Evolutionary conservation across 23 red algal genomes (phyloP).

Genomic region (Chondrus crispus): DNA sequence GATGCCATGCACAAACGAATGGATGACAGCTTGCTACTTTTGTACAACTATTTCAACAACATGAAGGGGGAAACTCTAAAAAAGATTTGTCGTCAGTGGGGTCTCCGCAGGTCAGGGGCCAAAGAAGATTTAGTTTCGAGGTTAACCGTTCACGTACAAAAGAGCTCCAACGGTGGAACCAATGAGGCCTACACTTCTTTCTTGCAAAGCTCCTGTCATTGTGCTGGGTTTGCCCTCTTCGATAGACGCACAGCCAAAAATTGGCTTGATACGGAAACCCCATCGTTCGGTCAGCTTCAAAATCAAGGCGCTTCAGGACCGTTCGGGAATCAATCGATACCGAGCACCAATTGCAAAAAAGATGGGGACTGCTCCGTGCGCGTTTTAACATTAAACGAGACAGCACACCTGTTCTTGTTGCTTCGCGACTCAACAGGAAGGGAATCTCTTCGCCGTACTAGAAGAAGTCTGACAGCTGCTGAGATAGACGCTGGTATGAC

Average conservation of each 20-base stretch:
- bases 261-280: not conserved
- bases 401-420: not conserved
- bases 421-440: not conserved
- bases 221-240: not conserved
- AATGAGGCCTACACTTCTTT: not conserved
- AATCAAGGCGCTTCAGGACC: not conserved
- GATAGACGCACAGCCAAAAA: not conserved
- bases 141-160: not conserved
- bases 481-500: not conserved
- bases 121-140: not conserved
- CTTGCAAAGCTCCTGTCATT: not conserved
- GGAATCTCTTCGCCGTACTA: not conserved
- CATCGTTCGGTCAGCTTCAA: too few relatives aligned
- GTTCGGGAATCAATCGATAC: not conserved
- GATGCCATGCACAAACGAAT: too few relatives aligned
- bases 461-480: not conserved
- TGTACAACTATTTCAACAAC: not conserved
- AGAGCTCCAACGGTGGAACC: not conserved
- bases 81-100: not conserved
- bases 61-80: not conserved
- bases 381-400: not conserved
- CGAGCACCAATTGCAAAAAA: not conserved
- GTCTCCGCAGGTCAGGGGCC: not conserved
- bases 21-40: not conserved
- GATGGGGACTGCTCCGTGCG: not conserved